Base-by-base conservation (phyloP, 2,329 filamentous ascomycete genomes). In the Periconia digitata region DNA sequence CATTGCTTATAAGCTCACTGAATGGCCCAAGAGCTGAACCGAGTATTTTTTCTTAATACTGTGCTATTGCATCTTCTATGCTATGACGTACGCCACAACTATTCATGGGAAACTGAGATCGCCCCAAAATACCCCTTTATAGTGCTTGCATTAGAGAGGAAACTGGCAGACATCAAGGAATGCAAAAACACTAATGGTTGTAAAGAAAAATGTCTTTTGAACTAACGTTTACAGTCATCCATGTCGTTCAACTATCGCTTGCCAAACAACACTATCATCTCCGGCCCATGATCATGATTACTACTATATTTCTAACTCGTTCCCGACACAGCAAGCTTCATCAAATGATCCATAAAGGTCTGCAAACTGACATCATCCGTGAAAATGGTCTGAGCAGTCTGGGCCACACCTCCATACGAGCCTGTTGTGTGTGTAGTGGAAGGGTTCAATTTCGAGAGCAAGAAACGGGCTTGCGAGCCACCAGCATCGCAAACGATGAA, bases 401-500 rank as follows among this genome's bases (percentile, higher is more conserved):
- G 89, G 23, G 88, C 85, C 41, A 92, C 89, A 53, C 91, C 92
- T 47, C 94, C 94, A 66, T 96, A 97, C 12, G 89, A 88, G 44
- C 90, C 90, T 0, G 88, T 92, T 0, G 94, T 96, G 72, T 99
- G 94, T 13, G 94, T 99, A 3, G 94, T 99, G 1, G 90, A 95
- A 0, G 94, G 94, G 74, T 99, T 99, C 51, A 99, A 84, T 77
- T 99, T 99, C 35, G 91, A 95, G 38, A 99, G 79, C 48, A 99
- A 75, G 83, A 99, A 99, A 76, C 94, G 90, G 43, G 94, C 94
- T 71, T 99, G 94, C 0, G 94, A 97, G 45, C 94, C 94, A 58
- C 94, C 94, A n/a, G 92, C 92, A 70, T 99, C 94, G 65, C 94
- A 99, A 44, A 99, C 91, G 66, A 99, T 96, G 78, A 99, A 99